phyloP scores from a whole-genome alignment of 176 grass and related monocot genomes.

The Stipa capillata region DNA sequence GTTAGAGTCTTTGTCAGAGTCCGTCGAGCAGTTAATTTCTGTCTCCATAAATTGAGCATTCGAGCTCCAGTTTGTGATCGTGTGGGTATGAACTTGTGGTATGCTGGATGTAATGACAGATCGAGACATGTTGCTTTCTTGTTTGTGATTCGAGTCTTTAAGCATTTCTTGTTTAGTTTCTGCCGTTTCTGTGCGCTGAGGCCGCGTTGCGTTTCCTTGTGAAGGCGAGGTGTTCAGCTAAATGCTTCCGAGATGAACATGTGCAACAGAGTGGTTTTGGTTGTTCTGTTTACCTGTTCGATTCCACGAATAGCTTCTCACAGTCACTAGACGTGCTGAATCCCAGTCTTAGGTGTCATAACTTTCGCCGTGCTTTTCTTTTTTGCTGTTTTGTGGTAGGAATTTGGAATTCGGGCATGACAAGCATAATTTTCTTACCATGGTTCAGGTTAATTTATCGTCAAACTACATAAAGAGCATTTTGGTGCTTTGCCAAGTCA shows the following conservation, averaged over 20 bases:
- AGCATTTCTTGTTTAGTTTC: too few relatives aligned
- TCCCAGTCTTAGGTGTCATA: background rate
- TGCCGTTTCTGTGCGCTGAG: too few relatives aligned
- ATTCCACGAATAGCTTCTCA: background rate
- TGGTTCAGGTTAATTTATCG: background rate
- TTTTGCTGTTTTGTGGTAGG: background rate
- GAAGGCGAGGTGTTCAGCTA: background rate
- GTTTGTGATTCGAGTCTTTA: too few relatives aligned
- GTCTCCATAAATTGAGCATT: too few relatives aligned
- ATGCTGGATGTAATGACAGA: too few relatives aligned
- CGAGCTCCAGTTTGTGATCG: too few relatives aligned
- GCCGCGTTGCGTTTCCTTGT: background rate
- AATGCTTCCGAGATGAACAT: background rate
- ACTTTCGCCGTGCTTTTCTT: background rate
- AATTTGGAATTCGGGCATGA: background rate
- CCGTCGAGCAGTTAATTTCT: too few relatives aligned
- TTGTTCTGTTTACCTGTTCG: background rate
- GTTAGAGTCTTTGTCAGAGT: too few relatives aligned
- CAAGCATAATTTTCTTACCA: background rate
- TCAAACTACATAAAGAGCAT: background rate
- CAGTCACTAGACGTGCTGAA: background rate
- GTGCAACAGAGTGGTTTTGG: background rate
- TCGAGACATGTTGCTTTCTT: too few relatives aligned
- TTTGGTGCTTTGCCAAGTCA: too few relatives aligned
- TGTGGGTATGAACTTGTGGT: too few relatives aligned